phyloP scores from a whole-genome alignment of 75 land plant species.

The Adiantum capillusveneris region DNA sequence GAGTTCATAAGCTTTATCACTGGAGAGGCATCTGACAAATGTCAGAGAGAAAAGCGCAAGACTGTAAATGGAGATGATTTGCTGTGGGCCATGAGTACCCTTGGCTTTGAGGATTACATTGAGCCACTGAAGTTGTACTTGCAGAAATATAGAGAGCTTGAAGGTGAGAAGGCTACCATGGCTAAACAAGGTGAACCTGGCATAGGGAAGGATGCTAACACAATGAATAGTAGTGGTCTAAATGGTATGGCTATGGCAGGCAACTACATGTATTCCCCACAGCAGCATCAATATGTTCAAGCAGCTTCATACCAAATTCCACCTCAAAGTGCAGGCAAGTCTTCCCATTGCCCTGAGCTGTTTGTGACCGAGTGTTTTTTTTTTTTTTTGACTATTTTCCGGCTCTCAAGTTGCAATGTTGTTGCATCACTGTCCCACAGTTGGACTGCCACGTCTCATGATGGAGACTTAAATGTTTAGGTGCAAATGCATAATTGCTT shows the following conservation, averaged over 20 bases:
- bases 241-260: constrained; percentile 7
- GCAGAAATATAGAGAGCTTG: constrained; percentile 52
- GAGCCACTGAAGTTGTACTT: constrained; percentile 60
- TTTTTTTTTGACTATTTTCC: too few relatives aligned
- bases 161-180: constrained; percentile 28
- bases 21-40: constrained; percentile 59
- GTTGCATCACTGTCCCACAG: too few relatives aligned
- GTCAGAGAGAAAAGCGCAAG: constrained; percentile 67
- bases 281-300: constrained; percentile 17
- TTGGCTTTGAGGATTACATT: constrained; percentile 68
- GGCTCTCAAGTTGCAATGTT: too few relatives aligned
- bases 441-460: too few relatives aligned
- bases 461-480: too few relatives aligned
- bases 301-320: constrained; percentile 20
- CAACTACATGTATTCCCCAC: constrained; percentile 15
- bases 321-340: constrained; percentile 13
- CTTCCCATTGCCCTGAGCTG: too few relatives aligned
- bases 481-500: too few relatives aligned
- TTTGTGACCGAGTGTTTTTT: too few relatives aligned
- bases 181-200: constrained; percentile 24
- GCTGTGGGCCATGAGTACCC: constrained; percentile 71
- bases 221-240: constrained; percentile 7
- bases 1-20: constrained; percentile 72
- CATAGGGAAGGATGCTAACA: constrained; percentile 18
- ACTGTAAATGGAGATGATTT: constrained; percentile 70